Evolutionary conservation across 2,329 filamentous ascomycete genomes (phyloP).

Genomic region (Lasiodiplodia hormozganensis): DNA sequence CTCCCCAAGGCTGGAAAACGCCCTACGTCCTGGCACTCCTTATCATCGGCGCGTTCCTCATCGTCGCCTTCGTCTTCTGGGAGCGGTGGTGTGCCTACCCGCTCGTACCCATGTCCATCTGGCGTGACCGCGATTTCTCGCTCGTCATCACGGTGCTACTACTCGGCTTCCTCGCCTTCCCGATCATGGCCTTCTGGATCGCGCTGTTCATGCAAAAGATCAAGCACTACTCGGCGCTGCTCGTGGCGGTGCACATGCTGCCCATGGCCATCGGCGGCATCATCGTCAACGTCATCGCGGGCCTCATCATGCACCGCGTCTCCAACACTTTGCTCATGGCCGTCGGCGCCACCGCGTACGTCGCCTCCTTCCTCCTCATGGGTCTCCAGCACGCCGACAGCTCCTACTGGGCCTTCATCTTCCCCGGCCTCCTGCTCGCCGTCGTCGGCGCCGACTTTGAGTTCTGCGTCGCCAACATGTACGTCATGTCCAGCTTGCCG

Average conservation of each 20-base stretch:
- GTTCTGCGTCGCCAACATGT: constrained; percentile 76
- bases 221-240: constrained; percentile 59
- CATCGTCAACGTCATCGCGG: constrained; percentile 66
- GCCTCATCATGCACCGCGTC: constrained; percentile 66
- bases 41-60: constrained; percentile 63
- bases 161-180: constrained; percentile 69
- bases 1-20: constrained; percentile 67
- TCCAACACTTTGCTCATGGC: constrained; percentile 70
- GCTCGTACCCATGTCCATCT: constrained; percentile 62
- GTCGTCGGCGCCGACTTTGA: constrained; percentile 73
- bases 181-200: constrained; percentile 67
- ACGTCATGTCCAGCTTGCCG: constrained; percentile 71
- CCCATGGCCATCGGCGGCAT: constrained; percentile 71
- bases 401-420: constrained; percentile 71
- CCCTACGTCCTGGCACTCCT: constrained; percentile 69
- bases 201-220: constrained; percentile 70
- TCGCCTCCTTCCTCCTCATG: constrained; percentile 59
- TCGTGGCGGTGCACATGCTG: constrained; percentile 68
- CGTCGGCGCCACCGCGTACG: constrained; percentile 55
- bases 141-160: constrained; percentile 64
- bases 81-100: constrained; percentile 59
- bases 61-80: constrained; percentile 68
- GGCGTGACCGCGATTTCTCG: constrained; percentile 69
- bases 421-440: constrained; percentile 65
- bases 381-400: constrained; percentile 62